Base-by-base conservation (phyloP, 2,329 filamentous ascomycete genomes). In the Apiospora aurea region DNA sequence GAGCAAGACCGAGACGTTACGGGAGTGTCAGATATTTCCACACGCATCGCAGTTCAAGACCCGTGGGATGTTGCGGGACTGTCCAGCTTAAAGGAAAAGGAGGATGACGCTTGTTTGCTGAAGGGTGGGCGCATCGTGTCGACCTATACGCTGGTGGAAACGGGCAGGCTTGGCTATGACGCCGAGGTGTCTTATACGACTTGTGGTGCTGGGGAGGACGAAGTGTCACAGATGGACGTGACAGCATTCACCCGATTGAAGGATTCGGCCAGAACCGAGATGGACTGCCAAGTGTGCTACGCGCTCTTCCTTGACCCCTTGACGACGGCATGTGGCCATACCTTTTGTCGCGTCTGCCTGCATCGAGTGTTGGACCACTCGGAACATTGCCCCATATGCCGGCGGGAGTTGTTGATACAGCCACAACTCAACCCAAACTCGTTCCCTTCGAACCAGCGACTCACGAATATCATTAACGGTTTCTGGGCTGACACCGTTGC, bases 271-370 rank as follows among this genome's bases (percentile, higher is more conserved):
- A 89, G 91, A 73, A 85, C 86, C 21, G 94, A 97, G 79, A 85
- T 97, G 78, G 94, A 97, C 78, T 98, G 95, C 76, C 94, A 96
- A 77, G 91, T 97, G 72, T 97, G 95, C 82, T 97, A 96, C 80
- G 89, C 91, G 53, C 82, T 97, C 29, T 93, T 96, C 80, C 84
- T 94, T 73, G 93, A 97, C 73, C 94, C 95, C 0, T 85, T 95
- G 69, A 97, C 95, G 0, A 97, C 94, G 0, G 87, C 89, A 1
- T 98, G 95, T 77, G 95, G 95, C 1, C 95, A 98, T 80, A 97
- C 94, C 0, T 96, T 96, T 77, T 98, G 95, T 80, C 91, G 93
- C 26, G 88, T 89, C 72, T 98, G 95, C 79, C 85, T 97, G 29
- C 89, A 91, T 71, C 90, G 93, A 66, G 90, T 93, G 8, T 85